phyloP scores from a whole-genome alignment of 2,329 filamentous ascomycete species.

The Xylariaceae sp. region DNA sequence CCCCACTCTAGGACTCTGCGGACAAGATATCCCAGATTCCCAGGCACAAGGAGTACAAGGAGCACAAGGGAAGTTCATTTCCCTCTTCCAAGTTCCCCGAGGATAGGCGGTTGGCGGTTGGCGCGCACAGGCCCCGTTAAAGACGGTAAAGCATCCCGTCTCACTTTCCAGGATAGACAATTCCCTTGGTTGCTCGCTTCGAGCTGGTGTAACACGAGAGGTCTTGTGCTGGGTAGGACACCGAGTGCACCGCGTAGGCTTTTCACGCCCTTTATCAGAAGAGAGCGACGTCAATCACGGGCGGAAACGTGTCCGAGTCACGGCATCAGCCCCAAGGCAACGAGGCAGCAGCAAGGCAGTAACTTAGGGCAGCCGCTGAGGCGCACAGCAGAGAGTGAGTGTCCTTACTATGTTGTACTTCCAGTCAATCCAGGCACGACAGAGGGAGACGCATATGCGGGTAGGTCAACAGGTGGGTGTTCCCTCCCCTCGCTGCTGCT shows the following conservation, averaged over 20 bases:
- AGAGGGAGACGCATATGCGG: conserved; percentile 5
- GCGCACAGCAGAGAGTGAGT: conserved; percentile 11
- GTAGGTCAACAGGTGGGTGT: conserved; percentile 2
- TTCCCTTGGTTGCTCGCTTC: background rate
- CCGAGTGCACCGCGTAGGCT: too few relatives aligned
- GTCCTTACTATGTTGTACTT: background rate
- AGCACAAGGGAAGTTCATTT: conserved; percentile 9
- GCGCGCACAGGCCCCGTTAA: conserved; percentile 1
- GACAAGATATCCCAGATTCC: too few relatives aligned
- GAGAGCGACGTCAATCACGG: background rate
- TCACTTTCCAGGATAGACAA: background rate
- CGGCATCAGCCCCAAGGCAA: background rate
- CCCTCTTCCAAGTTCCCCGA: conserved; percentile 1
- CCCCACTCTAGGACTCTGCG: conserved; percentile 9
- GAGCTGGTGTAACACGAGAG: background rate
- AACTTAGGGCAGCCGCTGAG: conserved; percentile 3
- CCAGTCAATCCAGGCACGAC: conserved; percentile 7
- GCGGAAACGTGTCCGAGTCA: background rate
- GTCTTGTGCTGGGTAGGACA: background rate
- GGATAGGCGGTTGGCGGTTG: conserved; percentile 6
- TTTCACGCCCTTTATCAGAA: too few relatives aligned
- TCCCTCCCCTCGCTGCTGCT: conserved; percentile 1
- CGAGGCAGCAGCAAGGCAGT: background rate
- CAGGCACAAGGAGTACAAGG: background rate
- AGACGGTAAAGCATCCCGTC: conserved; percentile 3